Base-by-base conservation (phyloP, 192 early-diverging fungal species). In the Umbelopsis vinacea region DNA sequence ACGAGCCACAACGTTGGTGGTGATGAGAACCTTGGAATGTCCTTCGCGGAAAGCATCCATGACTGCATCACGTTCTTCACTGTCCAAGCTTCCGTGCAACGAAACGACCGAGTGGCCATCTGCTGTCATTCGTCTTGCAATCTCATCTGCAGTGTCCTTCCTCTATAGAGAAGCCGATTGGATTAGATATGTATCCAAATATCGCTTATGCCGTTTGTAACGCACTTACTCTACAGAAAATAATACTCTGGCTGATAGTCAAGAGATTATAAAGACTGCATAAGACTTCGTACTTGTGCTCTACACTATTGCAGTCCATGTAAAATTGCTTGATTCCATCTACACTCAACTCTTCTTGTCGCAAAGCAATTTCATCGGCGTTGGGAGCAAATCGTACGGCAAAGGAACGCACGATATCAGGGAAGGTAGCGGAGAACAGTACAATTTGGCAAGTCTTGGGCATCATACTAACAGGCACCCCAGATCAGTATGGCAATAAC, bases 321-420 rank as follows among this genome's bases (percentile, higher is more conserved):
- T 97, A 99, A 72, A 95, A 94, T 84, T 99, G 97, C 71, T 93
- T 93, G 81, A 99, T 98, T 6, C 89, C 91, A 29, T 95, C 92
- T 9, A 99, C 97, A 2, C 93, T 94, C 14, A 99, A 81, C 79
- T 99, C 97, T 55, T 95, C 92, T 24, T 86, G 83, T 70, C 92
- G 91, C 48, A 99, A 83, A 0, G 86, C 87, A 74, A 99, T 92
- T 82, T 92, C 86, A 81, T 96, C 94, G 22, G 97, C 93, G 40
- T 90, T 76, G 17, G 93, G 93, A 0, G 96, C 97, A 79, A 99
- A 89, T 54, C 86, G 81, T 43, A 79, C 72, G 1, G 96, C 94
- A 81, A 94, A 99, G 14, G 68, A 57, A 7, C 91, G 85, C 45
- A 99, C 91, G 33, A 85, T 74, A 0, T 89, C 85, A 0, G 95